Base-by-base conservation (phyloP, 2,329 filamentous ascomycete genomes). In the Alternaria triticimaculans region DNA sequence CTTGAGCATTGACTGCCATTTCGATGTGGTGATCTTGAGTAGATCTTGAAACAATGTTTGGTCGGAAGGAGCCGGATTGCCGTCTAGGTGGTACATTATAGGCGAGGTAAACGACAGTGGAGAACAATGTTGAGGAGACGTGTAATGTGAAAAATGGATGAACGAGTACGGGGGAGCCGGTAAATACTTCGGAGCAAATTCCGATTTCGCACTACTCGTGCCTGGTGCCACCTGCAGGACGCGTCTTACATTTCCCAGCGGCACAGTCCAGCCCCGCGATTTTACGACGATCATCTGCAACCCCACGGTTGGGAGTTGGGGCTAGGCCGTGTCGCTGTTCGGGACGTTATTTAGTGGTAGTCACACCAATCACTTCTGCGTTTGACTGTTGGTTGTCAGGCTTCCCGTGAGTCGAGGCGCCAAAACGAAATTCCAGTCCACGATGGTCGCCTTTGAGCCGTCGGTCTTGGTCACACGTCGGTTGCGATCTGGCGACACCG, bases 21-120 rank as follows among this genome's bases (percentile, higher is more conserved):
- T 71, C n/a, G 69, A 63, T 15, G 65, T 66, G 10, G 72, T 69
- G 28, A 63, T 61, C 54, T 72, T 68, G 46, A 73, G 55, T 21
- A 75, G 41, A 55, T 74, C 69, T 46, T 58, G 64, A 44, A 73
- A 67, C 25, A 73, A 56, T 10, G 64, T 69, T n/a, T 70, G 68
- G 15, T 70, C 66, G 37, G 70, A 68, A 3, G 61, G 62, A 14
- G 62, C 58, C 21, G 67, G 68, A 48, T 64, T 74, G 12, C 67
- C 70, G 55, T 75, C 72, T 26, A 75, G 65, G 51, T 75, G 71
- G 60, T 74, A 74, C 70, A 75, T 75, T 46, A 55, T 14, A 37
- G 21, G 26, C 26, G 30, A 23, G 7, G 49, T n/a, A 41, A 25
- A 15, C 30, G 49, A 53, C 44, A 20, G 44, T 56, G 25, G 26